Conservation (phyloP, 768 basidiomycete genomes). For the Crassisporium funariophilum region DNA sequence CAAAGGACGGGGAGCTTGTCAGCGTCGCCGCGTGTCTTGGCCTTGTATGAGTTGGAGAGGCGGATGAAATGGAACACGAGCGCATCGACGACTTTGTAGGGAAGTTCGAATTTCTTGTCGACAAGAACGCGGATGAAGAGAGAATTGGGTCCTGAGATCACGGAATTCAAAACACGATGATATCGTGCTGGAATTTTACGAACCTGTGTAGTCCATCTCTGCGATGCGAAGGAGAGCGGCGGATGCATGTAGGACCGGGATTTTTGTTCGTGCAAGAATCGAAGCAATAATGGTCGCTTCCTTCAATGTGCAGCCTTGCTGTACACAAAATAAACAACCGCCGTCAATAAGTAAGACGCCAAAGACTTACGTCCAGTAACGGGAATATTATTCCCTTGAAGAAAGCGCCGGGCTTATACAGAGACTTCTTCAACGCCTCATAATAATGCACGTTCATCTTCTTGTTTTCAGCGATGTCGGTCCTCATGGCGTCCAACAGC, state of each 20-base stretch:
- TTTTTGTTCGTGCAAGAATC: slow-evolving; percentile 84
- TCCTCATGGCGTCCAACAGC: slow-evolving; percentile 83
- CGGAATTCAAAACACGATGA: slow-evolving; percentile 1
- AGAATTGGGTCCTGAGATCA: slow-evolving; percentile 75
- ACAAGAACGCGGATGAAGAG: slow-evolving; percentile 95
- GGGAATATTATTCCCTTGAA: slow-evolving; percentile 99
- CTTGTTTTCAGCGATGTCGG: slow-evolving; percentile 84
- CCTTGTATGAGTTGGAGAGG: slow-evolving; percentile 88
- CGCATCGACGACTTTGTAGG: slow-evolving; percentile 96
- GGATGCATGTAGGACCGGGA: slow-evolving; percentile 96
- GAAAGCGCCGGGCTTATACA: slow-evolving; percentile 97
- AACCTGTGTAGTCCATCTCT: slow-evolving; percentile 95
- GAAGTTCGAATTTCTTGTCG: slow-evolving; percentile 97
- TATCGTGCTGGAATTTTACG: neutral
- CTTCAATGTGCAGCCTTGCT: slow-evolving; percentile 83
- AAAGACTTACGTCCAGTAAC: slow-evolving; percentile 74
- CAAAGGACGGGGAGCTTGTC: slow-evolving; percentile 94
- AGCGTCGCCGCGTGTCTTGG: slow-evolving; percentile 64
- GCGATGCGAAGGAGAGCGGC: slow-evolving; percentile 92
- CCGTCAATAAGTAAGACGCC: neutral
- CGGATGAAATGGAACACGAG: slow-evolving; percentile 98
- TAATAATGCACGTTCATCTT: slow-evolving; percentile 94
- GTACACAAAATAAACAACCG: slow-evolving; percentile 3
- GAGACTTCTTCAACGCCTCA: slow-evolving; percentile 84
- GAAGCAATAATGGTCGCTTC: slow-evolving; percentile 95